Base-by-base conservation (phyloP, 2,329 filamentous ascomycete species). In the Penicillium thymicola region DNA sequence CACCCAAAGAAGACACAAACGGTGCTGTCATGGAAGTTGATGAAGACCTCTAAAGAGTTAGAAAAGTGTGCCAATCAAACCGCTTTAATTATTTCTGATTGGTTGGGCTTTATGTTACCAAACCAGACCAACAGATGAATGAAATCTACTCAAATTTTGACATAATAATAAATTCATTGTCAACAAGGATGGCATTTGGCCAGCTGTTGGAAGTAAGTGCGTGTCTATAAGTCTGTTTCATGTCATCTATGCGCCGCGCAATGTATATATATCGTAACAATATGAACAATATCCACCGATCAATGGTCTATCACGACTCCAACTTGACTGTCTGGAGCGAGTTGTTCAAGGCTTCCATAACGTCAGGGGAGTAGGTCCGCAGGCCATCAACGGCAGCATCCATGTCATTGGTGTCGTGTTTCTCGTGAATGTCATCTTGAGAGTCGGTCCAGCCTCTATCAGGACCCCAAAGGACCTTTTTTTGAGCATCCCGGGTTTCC, bases 21-120 rank as follows among this genome's bases (percentile, higher is more conserved):
- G 75, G 74, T 47, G 72, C 79, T 43, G 67, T 62, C 55, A 90
- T 91, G 87, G 88, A 90, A 14, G 81, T 86, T 44, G 89, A 91
- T 66, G 86, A 89, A 64, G 77, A 81, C 53, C 70, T 79, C 67
- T 79, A 70, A 64, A 71, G 58, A 59, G 52, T 52, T 62, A 59
- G 51, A 57, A 57, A 56, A 54, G 43, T 50, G 50, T 54, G 57
- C 57, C 55, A 61, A 59, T 54, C 42, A 59, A 54, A 61, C 49
- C 47, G 40, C 54, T 63, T 58, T 63, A 65, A 63, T 63, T 55
- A 65, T 45, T 32, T 28, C 49, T 44, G 40, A 45, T 51, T 43
- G 38, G 38, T 45, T 36, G 28, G 23, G 21, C 32, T 45, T 51
- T 45, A 45, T 51, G 38, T 50, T 52, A 38, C 43, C 30, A 37